Percentiles rank a stretch among this genome's conserved stretches.
These are phyloP conservation scores for Pseudogymnoascus sp. DNA, from an alignment of 2,329 filamentous ascomycete genomes.

Conservation along the genomic window DNA sequence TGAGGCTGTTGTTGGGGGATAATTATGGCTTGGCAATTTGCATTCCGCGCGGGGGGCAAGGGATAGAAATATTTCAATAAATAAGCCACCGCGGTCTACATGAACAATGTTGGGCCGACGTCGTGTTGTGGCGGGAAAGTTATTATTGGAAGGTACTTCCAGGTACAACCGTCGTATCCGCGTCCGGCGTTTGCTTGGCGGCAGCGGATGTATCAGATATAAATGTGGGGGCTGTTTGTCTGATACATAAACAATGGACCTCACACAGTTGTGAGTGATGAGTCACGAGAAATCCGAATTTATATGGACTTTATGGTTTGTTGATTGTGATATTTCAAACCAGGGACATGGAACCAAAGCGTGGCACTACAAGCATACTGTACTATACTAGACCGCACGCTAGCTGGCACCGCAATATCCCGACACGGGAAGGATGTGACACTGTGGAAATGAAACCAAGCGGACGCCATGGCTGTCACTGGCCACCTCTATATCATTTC, in stretches of 20 bases:
- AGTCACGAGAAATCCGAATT: background rate
- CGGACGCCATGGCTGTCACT: background rate
- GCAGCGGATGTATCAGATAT: background rate
- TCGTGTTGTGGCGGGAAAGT: conserved; percentile 3
- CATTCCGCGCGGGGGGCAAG: background rate
- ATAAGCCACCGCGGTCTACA: conserved; percentile 1
- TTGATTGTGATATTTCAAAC: background rate
- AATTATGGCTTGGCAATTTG: conserved; percentile 2
- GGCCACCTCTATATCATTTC: background rate
- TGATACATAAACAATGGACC: conserved; percentile 1
- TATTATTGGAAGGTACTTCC: conserved; percentile 9
- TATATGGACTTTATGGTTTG: background rate
- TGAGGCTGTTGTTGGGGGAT: background rate
- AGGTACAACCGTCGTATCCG: conserved; percentile 4
- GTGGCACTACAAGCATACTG: background rate
- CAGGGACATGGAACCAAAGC: background rate
- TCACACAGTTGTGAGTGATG: background rate
- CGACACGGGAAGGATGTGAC: conserved; percentile 3
- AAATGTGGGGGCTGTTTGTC: background rate
- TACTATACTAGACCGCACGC: too few relatives aligned
- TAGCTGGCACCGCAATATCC: background rate
- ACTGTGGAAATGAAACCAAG: background rate
- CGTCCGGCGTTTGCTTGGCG: conserved; percentile 2
- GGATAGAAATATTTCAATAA: background rate
- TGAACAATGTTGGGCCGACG: background rate